phyloP scores from a whole-genome alignment of 331 rosid genomes.

The Phaseolus coccineus region DNA sequence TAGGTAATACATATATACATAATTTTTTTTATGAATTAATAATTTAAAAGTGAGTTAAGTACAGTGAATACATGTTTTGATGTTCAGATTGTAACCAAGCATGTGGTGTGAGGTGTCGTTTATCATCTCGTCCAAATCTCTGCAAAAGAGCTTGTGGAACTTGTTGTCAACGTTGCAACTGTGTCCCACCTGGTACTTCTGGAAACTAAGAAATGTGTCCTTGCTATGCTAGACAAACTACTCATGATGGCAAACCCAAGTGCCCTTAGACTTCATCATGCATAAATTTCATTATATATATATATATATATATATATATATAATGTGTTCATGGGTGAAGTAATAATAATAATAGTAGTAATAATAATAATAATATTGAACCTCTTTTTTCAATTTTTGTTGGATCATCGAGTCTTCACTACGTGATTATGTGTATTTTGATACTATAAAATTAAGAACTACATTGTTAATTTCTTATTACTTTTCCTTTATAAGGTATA shows the following conservation, averaged over 20 bases:
- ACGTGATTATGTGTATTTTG: background rate
- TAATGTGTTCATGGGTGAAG: background rate
- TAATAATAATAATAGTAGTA: too few relatives aligned
- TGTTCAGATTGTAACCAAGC: conserved; percentile 58
- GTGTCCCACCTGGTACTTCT: conserved; percentile 81
- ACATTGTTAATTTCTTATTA: background rate
- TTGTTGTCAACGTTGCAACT: conserved; percentile 71
- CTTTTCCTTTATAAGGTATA: background rate
- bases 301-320: background rate
- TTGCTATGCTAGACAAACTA: conserved; percentile 72
- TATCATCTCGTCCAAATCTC: conserved; percentile 61
- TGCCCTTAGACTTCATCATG: conserved; percentile 57
- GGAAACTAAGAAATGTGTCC: conserved; percentile 74
- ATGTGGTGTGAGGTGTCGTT: conserved; percentile 66
- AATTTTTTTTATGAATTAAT: too few relatives aligned
- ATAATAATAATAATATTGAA: background rate
- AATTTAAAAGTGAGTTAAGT: background rate
- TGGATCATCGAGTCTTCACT: conserved; percentile 9
- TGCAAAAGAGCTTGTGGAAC: conserved; percentile 83
- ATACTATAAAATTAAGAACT: background rate
- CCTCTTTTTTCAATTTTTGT: conserved; percentile 28
- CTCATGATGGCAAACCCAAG: conserved; percentile 73
- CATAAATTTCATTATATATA: background rate
- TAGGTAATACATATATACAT: conserved; percentile 21
- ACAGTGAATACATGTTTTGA: background rate